A percentile compares a stretch with the other conserved stretches of the same genome.
Conservation (phyloP, 148 eudicot species). For the Talinum fruticosum region DNA sequence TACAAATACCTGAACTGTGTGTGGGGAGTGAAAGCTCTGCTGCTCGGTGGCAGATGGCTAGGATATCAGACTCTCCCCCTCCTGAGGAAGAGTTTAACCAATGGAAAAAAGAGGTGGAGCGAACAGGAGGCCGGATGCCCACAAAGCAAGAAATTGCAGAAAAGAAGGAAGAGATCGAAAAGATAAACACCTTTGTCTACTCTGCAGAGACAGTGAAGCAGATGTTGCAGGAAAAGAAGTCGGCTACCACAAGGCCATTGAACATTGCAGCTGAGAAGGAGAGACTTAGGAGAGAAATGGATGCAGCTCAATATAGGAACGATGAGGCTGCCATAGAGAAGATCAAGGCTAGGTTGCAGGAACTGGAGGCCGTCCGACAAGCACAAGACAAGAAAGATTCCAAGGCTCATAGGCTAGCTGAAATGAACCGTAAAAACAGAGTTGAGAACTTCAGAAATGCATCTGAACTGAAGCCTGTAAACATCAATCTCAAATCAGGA, state of each 20-base stretch:
- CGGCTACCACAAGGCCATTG: slow-evolving; percentile 77
- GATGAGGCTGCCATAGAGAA: slow-evolving; percentile 70
- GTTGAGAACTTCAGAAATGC: slow-evolving; percentile 93
- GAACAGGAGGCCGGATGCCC: slow-evolving; percentile 71
- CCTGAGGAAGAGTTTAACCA: slow-evolving; percentile 80
- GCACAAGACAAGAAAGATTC: slow-evolving; percentile 55
- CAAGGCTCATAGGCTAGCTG: slow-evolving; percentile 76
- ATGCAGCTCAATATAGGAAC: slow-evolving; percentile 67
- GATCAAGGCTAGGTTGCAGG: slow-evolving; percentile 70
- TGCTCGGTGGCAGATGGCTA: slow-evolving; percentile 99
- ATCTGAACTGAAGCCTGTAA: slow-evolving; percentile 63
- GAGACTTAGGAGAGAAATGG: slow-evolving; percentile 71
- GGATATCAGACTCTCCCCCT: slow-evolving; percentile 83
- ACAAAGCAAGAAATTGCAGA: slow-evolving; percentile 74
- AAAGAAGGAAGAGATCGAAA: slow-evolving; percentile 76
- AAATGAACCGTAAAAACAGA: slow-evolving; percentile 85
- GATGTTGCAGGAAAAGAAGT: slow-evolving; percentile 92
- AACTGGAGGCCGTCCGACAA: slow-evolving; percentile 65
- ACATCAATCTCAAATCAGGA: slow-evolving; percentile 62
- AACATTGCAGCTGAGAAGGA: slow-evolving; percentile 98
- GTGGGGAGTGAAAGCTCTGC: slow-evolving; percentile 94
- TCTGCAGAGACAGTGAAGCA: slow-evolving; percentile 94
- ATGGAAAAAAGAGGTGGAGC: slow-evolving; percentile 89
- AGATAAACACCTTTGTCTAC: slow-evolving; percentile 69
- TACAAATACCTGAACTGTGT: slow-evolving; percentile 82